Base-by-base conservation (phyloP, 805 yeast genomes). In the Debaryomyces castellii region DNA sequence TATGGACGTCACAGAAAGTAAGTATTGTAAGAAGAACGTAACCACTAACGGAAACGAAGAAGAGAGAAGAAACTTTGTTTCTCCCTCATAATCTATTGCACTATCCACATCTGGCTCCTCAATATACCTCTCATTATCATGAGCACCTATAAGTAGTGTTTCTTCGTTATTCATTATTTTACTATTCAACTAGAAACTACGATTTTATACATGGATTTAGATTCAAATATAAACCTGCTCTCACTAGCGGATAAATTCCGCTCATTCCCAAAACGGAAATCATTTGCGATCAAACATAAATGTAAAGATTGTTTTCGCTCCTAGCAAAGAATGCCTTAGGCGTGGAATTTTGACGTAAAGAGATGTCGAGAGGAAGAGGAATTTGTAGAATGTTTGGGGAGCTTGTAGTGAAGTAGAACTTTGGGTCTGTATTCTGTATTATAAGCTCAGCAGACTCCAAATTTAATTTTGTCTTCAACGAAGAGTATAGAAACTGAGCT, bases 1-100 rank as follows among this genome's bases (percentile, higher is more conserved):
- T 17, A 89, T 82, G 3, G 92, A 83, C 1, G 87, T 86, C 21
- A 87, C 80, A 1, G 89, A 79, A 44, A 88, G 73, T 10, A 87
- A 77, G 58, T 82, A 82, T 57, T 85, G 90, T 20, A 87, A 68
- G 40, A 84, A 72, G 55, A 86, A 85, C 2, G 94, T 85, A 43
- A 86, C 64, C 2, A 84, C 77, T 47, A 87, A 62, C 0, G 94
- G 89, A 4, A 77, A 55, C 0, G 88, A 74, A 1, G 81, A 68
- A 45, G 61, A 66, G 14, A 64, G 34, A 5, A 63, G 52, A 39
- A 47, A 50, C 24, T 32, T 47, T 11, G 54, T 24, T 39, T 62
- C 67, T 11, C 35, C 11, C 39, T 46, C 36, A 5, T 48, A 23
- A 6, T 35, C 32, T 2, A 40, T 16, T 25, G 22, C 35, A 16